Percentiles rank a stretch among this genome's conserved stretches.
phyloP scores from a whole-genome alignment of 148 eudicot species.

The Rhododendron simsii region DNA sequence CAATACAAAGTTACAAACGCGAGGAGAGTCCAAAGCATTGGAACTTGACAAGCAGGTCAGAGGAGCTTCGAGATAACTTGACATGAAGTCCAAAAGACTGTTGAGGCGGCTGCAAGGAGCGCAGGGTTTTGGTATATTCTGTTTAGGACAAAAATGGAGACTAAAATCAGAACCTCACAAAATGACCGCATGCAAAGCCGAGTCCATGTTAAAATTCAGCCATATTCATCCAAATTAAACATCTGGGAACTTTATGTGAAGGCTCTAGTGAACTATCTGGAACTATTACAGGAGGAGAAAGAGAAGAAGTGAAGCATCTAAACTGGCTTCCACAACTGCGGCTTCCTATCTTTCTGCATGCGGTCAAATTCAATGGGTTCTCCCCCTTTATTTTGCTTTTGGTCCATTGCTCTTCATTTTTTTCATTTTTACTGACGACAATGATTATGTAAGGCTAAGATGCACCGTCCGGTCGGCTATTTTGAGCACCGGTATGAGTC shows the following conservation, averaged over 20 bases:
- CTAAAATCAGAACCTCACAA: neutral
- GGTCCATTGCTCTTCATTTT: neutral
- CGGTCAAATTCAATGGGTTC: neutral
- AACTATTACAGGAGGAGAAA: neutral
- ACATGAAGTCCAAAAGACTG: constrained; percentile 97
- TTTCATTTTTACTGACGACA: neutral
- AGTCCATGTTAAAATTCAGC: neutral
- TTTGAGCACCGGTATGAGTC: neutral
- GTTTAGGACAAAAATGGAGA: constrained; percentile 2
- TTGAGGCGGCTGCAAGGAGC: constrained; percentile 70
- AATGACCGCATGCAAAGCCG: neutral
- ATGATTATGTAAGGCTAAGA: neutral
- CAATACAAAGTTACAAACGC: constrained; percentile 12
- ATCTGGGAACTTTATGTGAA: neutral
- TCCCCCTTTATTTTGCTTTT: neutral
- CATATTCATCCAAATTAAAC: neutral
- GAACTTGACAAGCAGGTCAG: constrained; percentile 25
- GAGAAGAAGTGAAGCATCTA: neutral
- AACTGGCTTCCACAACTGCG: neutral
- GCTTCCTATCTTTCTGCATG: neutral
- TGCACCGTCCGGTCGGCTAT: neutral
- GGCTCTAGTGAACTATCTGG: neutral
- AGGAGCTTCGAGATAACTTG: constrained; percentile 78
- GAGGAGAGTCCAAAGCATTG: constrained; percentile 14
- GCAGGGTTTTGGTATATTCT: constrained; percentile 98